Evolutionary conservation across 2,329 filamentous ascomycete genomes (phyloP), one percentile per base, ranked within the genome.

Genomic region (Talaromyces sp.): DNA sequence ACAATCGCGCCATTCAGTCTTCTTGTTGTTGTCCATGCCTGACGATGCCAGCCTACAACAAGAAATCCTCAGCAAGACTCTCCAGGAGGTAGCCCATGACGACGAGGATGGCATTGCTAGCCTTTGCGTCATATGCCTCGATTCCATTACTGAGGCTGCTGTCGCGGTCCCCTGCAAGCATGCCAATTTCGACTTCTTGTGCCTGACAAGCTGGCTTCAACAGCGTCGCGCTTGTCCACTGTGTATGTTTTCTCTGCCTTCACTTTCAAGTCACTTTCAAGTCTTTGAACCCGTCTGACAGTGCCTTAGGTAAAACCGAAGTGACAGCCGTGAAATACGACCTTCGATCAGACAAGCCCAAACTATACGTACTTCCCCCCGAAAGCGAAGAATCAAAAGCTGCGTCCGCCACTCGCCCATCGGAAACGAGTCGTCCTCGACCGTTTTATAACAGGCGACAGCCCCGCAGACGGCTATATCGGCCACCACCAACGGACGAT

Each of bases 111-210:
- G 72, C 44, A 63, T 72, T 62, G 70, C 72, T 57, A 78, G 83
- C 65, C 85, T 83, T 70, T 97, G 93, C 74, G 91, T 96, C 65
- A 95, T 98, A 74, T 98, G 93, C 74, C 86, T 97, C 63, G 90
- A 93, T 61, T 71, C 78, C 58, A 81, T 96, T 69, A 85, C 86
- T 10, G 90, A 95, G 68, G 78, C 85, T 58, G 92, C 90, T 65
- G 81, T 88, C 57, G 85, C 90, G 8, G 78, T 83, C 22, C 92
- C 93, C 8, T 98, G 93, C 79, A 83, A 85, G 49, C 93, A 98
- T 78, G 77, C 81, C 61, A 86, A 87, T 67, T 96, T 96, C 72
- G 92, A 97, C 79, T 96, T 92, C 71, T 74, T 91, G 13, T 98
- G 93, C 73, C 83, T 96, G 6, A 77, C 88, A 25, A 92, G 84